A percentile compares a stretch with the other conserved stretches of the same genome.
phyloP scores from a whole-genome alignment of 2,329 filamentous ascomycete species.

The Verticillium klebahnii region DNA sequence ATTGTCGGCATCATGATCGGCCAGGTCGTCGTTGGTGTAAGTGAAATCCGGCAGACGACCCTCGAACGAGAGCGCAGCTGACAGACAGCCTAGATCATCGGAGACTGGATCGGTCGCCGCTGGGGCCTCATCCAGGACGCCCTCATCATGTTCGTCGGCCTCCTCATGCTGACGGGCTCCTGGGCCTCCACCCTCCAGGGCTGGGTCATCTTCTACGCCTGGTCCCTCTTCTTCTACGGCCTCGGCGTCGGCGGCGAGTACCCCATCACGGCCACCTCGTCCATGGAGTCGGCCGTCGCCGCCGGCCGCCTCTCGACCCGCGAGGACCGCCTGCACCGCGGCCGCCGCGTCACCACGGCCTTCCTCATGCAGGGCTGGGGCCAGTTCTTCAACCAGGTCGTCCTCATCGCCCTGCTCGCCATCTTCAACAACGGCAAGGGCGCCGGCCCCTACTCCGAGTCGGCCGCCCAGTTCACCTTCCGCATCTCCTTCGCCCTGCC shows the following conservation, averaged over 20 bases:
- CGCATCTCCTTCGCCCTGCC: constrained; percentile 89
- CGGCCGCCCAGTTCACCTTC: constrained; percentile 85
- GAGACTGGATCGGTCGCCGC: constrained; percentile 78
- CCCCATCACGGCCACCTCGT: constrained; percentile 92
- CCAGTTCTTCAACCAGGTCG: constrained; percentile 87
- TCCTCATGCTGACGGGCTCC: constrained; percentile 84
- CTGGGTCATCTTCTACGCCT: constrained; percentile 96
- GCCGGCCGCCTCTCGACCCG: constrained; percentile 82
- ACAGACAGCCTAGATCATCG: constrained; percentile 38
- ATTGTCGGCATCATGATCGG: constrained; percentile 93
- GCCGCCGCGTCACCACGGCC: constrained; percentile 89
- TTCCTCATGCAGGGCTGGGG: constrained; percentile 99
- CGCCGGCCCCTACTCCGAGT: constrained; percentile 64
- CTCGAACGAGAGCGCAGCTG: background rate
- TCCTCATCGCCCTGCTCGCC: constrained; percentile 80
- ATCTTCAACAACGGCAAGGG: constrained; percentile 53
- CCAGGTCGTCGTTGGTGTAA: constrained; percentile 80
- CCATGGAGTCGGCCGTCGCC: constrained; percentile 88
- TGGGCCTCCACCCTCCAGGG: constrained; percentile 86
- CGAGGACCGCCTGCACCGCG: constrained; percentile 91
- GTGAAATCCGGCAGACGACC: constrained; percentile 14
- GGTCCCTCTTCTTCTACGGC: constrained; percentile 78
- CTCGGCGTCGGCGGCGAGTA: constrained; percentile 80
- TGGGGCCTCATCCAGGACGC: constrained; percentile 97
- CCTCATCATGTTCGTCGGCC: constrained; percentile 84